Evolutionary conservation across 2,329 filamentous ascomycete species (phyloP), one percentile per base, ranked within the genome.

Genomic region (Rhytidhysteron rufulum): DNA sequence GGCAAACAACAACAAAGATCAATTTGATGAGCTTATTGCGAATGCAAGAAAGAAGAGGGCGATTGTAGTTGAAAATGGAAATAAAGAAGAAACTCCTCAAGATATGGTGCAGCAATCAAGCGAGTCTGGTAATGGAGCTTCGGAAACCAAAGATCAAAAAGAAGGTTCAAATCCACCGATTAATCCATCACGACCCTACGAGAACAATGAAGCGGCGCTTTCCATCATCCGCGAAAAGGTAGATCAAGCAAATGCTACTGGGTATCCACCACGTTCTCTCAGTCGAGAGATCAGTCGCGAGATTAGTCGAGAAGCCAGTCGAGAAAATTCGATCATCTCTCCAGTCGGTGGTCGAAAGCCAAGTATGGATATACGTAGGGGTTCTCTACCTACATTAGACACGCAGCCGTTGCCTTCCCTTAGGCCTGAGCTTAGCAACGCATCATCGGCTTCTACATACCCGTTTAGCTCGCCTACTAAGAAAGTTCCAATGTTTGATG

Each of bases 21-120:
- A 88, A 1, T 98, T 95, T 61, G 81, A 83, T 45, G 77, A 85
- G 31, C 64, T 98, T 32, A 91, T 97, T 53, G 83, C 82, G 3
- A 82, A 78, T 51, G 93, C 91, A 13, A 78, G 79, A 45, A 73
- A 71, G 63, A 79, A 76, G 53, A 77, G 70, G 54, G 51, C 42
- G 11, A 44, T 43, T 34, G 39, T 39, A 33, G 29, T 20, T 13
- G 25, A 22, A 11, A 41, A 44, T 41, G 25, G 40, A 5, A 44
- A 48, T 19, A 36, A 51, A 41, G 50, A 46, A 34, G 19, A 43
- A 37, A 29, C 15, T 25, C 29, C 31, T 13, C 30, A 19, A 8
- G 31, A 30, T 18, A 7, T 21, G 34, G 8, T 20, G 35, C 27
- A 43, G 4, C 30, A 42, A 19, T 24, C 22, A 11, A 16, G 13